Evolutionary conservation across 768 basidiomycete species (phyloP), one percentile per base, ranked within the genome.

Genomic region (Hericium coralloides): DNA sequence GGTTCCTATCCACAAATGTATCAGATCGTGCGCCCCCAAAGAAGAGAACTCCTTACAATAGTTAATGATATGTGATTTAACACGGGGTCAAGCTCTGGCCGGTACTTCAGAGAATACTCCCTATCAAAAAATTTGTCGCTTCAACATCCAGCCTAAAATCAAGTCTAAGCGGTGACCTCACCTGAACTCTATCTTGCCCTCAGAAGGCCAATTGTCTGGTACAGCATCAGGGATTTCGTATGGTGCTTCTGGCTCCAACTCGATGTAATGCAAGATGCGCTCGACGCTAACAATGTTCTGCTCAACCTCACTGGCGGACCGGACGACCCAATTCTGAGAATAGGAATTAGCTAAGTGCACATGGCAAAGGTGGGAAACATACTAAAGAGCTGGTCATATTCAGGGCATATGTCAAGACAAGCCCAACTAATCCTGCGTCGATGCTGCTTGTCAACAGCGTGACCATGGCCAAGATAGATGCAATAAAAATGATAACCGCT

Each of bases 221-320:
- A 82, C 78, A 12, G 67, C 70, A 20, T 83, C 83, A 0, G 81
- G 77, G 17, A 89, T 73, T 58, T 90, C 85, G 45, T 79, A 77
- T 0, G 88, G 82, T 1, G 89, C 92, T 69, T 98, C 95, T 0
- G 84, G 74, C 17, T 74, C 64, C 17, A 95, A 75, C 7, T 85
- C 75, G 25, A 83, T 84, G 64, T 97, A 95, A 63, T 94, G 85
- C 25, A 89, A 68, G 53, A 95, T 87, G 5, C 92, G 84, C 68
- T 95, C 93, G 15, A 92, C 88, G 64, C 89, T 90, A 58, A 93
- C 90, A 63, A 92, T 85, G 62, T 90, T 91, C 64, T 93, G 89
- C 66, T 95, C 93, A 12, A 93, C 89, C 68, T 95, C 93, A 63
- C 85, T 88, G 2, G 87, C 84, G 14, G 85, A 84, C 31, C 89